Evolutionary conservation across 768 basidiomycete species (phyloP).

Genomic region (Suillus sp.): DNA sequence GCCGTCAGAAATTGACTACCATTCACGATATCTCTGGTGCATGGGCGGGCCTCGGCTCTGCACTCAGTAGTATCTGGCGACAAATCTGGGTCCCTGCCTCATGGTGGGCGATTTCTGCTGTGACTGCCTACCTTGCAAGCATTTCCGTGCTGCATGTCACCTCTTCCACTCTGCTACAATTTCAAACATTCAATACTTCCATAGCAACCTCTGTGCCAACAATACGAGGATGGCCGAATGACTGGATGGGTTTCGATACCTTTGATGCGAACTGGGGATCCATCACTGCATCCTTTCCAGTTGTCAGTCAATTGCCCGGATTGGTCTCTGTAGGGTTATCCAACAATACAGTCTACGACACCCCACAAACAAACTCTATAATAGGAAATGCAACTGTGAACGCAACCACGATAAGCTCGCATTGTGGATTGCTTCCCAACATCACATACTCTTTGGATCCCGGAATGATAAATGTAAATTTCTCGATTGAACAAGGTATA

Average conservation of each 20-base stretch:
- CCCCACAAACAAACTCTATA: not conserved
- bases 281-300: not conserved
- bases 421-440: conserved; percentile 8
- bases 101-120: conserved; percentile 1
- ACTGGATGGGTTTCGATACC: not conserved
- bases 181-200: conserved; percentile 9
- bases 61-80: conserved; percentile 7
- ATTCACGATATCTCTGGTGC: conserved; percentile 14
- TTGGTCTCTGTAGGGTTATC: conserved; percentile 1
- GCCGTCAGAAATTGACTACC: conserved; percentile 1
- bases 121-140: conserved; percentile 9
- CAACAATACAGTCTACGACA: conserved; percentile 12
- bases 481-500: not conserved
- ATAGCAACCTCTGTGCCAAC: not conserved
- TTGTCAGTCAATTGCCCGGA: not conserved
- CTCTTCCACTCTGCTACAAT: conserved; percentile 12
- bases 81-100: conserved; percentile 8
- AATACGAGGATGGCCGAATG: not conserved
- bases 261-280: not conserved
- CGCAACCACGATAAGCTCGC: not conserved
- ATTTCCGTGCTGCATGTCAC: conserved; percentile 14
- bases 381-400: conserved; percentile 8
- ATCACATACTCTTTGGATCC: not conserved
- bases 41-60: conserved; percentile 11
- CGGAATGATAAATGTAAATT: not conserved